Evolutionary conservation across 2,329 filamentous ascomycete species (phyloP).

Genomic region (Hypocreales sp.): DNA sequence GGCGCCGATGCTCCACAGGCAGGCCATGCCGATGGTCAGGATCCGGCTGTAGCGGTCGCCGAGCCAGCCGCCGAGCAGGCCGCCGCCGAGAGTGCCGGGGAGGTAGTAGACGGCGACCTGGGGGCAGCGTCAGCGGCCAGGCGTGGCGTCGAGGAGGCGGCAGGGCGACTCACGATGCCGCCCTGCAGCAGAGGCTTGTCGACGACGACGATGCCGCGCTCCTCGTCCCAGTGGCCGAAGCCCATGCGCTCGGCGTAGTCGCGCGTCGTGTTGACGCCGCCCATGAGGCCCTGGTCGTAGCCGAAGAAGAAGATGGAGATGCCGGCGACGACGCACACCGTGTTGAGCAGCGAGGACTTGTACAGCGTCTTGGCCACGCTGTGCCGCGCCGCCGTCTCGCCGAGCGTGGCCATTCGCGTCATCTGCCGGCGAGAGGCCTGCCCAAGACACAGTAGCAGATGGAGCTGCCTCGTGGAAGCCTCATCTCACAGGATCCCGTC

Average conservation of each 20-base stretch:
- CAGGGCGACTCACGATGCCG: slow-evolving; percentile 10
- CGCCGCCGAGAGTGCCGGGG: slow-evolving; percentile 41
- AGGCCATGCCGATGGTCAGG: slow-evolving; percentile 44
- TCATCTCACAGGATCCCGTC: too few relatives aligned
- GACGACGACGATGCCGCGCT: slow-evolving; percentile 34
- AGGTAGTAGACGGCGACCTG: slow-evolving; percentile 27
- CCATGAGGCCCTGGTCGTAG: slow-evolving; percentile 42
- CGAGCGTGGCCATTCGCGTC: too few relatives aligned
- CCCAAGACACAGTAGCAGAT: too few relatives aligned
- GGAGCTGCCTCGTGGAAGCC: too few relatives aligned
- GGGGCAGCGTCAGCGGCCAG: background rate
- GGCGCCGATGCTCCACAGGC: slow-evolving; percentile 41
- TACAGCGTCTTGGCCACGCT: slow-evolving; percentile 34
- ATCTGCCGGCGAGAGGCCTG: too few relatives aligned
- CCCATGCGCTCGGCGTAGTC: slow-evolving; percentile 51
- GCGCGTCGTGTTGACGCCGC: slow-evolving; percentile 49
- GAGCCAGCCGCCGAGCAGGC: slow-evolving; percentile 44
- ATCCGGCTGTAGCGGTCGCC: slow-evolving; percentile 49
- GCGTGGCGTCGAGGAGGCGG: too few relatives aligned
- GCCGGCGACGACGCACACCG: slow-evolving; percentile 47
- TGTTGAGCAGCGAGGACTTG: slow-evolving; percentile 39
- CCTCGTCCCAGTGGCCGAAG: slow-evolving; percentile 42
- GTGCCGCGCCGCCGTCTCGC: too few relatives aligned
- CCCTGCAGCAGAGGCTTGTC: slow-evolving; percentile 28
- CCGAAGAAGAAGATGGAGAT: slow-evolving; percentile 56